A percentile compares a stretch with the other conserved stretches of the same genome.
phyloP scores from a whole-genome alignment of 257 asterid species.

The Solanum gandarillasii region DNA sequence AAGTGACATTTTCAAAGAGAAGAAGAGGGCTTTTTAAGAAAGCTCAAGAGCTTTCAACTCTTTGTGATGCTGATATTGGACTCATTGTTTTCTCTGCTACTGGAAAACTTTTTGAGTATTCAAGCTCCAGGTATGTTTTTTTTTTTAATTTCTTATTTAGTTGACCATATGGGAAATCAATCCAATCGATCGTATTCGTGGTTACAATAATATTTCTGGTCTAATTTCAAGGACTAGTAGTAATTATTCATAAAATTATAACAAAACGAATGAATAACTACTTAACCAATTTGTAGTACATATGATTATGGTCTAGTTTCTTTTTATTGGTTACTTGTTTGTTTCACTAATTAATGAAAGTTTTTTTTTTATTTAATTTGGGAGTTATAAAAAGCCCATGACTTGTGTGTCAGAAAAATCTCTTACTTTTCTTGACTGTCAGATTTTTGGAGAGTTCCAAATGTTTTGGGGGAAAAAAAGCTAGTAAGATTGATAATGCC shows the following conservation, averaged over 20 bases:
- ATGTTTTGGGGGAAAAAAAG: background rate
- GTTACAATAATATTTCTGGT: background rate
- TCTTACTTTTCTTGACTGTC: background rate
- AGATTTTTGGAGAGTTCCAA: background rate
- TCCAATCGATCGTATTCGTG: background rate
- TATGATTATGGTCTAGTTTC: background rate
- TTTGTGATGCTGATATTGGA: slow-evolving; percentile 73
- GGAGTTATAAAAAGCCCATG: background rate
- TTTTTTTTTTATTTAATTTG: background rate
- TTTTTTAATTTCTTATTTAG: no score
- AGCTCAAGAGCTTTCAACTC: slow-evolving; percentile 69
- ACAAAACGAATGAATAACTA: background rate
- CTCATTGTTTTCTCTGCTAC: slow-evolving; percentile 83
- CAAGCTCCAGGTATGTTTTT: slow-evolving; percentile 43
- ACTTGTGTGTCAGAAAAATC: background rate
- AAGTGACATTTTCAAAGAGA: slow-evolving; percentile 74
- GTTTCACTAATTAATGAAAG: background rate
- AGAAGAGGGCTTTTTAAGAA: slow-evolving; percentile 89
- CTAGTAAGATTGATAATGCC: background rate
- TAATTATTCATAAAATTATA: background rate
- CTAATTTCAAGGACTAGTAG: background rate
- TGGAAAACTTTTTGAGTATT: slow-evolving; percentile 55
- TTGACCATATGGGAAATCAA: background rate
- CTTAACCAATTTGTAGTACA: background rate
- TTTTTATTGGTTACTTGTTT: background rate